Evolutionary conservation across 139 green algal genomes (phyloP).

Genomic region (Nannochloris sp.): DNA sequence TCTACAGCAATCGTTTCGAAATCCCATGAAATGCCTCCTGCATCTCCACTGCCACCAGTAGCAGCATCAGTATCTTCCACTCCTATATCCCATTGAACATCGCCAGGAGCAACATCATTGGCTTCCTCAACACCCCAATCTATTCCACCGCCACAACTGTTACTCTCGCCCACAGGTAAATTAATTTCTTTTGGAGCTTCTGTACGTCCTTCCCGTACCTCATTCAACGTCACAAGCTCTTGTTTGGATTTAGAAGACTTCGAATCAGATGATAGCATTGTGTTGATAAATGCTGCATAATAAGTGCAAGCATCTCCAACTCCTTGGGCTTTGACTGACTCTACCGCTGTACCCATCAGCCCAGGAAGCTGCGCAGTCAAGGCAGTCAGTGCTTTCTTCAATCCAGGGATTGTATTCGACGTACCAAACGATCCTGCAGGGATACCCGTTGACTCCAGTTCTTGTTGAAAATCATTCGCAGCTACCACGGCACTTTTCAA

Average conservation of each 20-base stretch:
- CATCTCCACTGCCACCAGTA: not conserved
- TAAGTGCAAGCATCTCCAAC: slow-evolving; percentile 12
- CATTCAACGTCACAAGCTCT: slow-evolving; percentile 26
- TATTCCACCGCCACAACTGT: not conserved
- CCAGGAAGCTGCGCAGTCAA: slow-evolving; percentile 43
- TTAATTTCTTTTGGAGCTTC: not conserved
- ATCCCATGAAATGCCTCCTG: not conserved
- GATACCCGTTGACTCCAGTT: not conserved
- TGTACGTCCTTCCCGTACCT: slow-evolving; percentile 29
- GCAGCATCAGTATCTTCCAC: not conserved
- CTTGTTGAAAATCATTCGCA: slow-evolving; percentile 48
- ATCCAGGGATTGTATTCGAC: slow-evolving; percentile 27
- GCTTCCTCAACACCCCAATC: not conserved
- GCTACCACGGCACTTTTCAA: slow-evolving; percentile 36
- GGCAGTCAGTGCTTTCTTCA: slow-evolving; percentile 32
- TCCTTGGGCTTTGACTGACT: slow-evolving; percentile 2
- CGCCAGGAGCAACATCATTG: not conserved
- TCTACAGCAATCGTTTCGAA: not conserved
- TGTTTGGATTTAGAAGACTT: not conserved
- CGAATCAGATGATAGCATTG: not conserved
- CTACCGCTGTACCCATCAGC: slow-evolving; percentile 23
- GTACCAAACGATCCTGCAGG: slow-evolving; percentile 44
- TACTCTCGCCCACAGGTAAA: too few species aligned
- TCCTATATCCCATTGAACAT: not conserved
- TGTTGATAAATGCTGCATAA: slow-evolving; percentile 24